Percentiles rank a stretch among this genome's conserved stretches.
Conservation (phyloP, 352 stramenopile genomes). For the Stramenopiles sp. region DNA sequence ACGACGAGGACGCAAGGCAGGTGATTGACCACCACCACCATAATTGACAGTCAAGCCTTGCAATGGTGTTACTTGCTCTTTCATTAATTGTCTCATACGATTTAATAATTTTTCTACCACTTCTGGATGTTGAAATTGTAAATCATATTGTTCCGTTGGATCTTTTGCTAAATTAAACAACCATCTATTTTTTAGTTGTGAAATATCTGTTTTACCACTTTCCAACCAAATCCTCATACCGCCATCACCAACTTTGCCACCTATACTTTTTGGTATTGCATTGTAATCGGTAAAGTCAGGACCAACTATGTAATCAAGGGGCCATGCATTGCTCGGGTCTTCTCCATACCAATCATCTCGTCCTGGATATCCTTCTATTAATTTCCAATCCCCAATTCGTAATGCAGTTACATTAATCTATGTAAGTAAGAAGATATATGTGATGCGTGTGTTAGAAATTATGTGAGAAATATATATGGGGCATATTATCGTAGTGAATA, state of each 20-base stretch:
- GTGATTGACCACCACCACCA: too few relatives aligned
- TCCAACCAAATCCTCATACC: neutral
- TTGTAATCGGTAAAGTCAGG: neutral
- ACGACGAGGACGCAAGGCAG: too few relatives aligned
- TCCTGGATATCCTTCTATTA: neutral
- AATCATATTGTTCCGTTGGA: neutral
- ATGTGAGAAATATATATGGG: too few relatives aligned
- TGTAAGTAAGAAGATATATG: too few relatives aligned
- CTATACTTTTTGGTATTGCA: neutral
- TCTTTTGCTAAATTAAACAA: neutral
- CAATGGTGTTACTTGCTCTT: neutral
- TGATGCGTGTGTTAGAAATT: too few relatives aligned
- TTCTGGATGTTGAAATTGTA: neutral
- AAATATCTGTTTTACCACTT: neutral
- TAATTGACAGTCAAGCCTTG: too few relatives aligned
- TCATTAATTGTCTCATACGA: neutral
- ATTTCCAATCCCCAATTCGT: constrained; percentile 4
- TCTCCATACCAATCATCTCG: neutral
- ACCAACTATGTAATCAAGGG: neutral
- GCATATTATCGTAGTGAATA: too few relatives aligned
- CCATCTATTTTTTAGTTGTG: neutral
- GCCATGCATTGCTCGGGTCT: neutral
- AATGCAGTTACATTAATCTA: neutral
- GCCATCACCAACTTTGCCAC: neutral
- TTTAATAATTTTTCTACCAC: neutral